Evolutionary conservation across 805 yeast genomes (phyloP), one percentile per base, ranked within the genome.

Genomic region (Suhomyces sp.): DNA sequence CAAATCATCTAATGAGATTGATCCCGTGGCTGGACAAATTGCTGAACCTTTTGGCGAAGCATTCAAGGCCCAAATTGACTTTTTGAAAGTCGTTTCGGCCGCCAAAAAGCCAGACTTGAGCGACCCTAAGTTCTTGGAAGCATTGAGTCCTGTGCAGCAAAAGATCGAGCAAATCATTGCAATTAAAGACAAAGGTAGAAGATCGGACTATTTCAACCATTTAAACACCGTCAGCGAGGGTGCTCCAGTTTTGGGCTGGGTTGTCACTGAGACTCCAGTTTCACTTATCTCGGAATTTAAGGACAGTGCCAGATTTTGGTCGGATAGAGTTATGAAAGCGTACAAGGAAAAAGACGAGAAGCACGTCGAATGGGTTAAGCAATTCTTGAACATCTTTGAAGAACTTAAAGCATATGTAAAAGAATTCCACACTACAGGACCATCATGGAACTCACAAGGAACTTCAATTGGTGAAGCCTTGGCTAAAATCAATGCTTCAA

Each of bases 291-390:
- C 87, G 3, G 97, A 92, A 57, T 88, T 85, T 71, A 88, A 86
- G 65, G 99, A 94, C 64, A 83, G 96, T 19, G 88, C 97, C 33
- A 93, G 87, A 67, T 94, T 94, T 72, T 94, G 97, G 91, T 81
- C 96, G 9, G 92, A 94, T 72, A 82, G 96, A 60, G 86, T 93
- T 43, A 71, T 92, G 66, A 92, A 92, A 70, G 97, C 90, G 55
- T 84, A 73, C 73, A 90, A 81, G 69, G 96, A 86, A 17, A 72
- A 80, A 46, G 91, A 87, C 59, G 76, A 81, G 39, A 74, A 73
- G 50, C 89, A 89, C 46, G 85, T 80, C 22, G 87, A 86, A 52
- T 94, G 98, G 98, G 97, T 87, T 39, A 83, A 84, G 55, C 62
- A 69, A 13, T 89, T 83, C 64, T 70, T 82, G 60, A 68, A 74